Conservation (phyloP, 192 early-diverging fungal genomes). For the Podila epicladia region DNA sequence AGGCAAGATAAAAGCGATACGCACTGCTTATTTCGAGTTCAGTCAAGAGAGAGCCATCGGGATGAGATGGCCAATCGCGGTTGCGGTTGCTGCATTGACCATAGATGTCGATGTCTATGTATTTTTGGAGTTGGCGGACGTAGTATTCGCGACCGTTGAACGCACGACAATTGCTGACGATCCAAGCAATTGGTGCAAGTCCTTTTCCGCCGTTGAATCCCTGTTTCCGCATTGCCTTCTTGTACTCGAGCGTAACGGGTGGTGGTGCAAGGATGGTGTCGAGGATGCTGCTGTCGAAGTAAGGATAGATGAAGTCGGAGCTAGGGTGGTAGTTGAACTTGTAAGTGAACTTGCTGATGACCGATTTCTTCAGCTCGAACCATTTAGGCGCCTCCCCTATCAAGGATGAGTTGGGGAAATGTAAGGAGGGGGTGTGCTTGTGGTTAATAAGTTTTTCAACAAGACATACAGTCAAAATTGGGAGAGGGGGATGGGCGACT, state of each 20-base stretch:
- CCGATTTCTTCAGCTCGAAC: neutral
- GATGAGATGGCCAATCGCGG: neutral
- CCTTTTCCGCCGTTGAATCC: neutral
- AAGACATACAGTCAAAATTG: no score
- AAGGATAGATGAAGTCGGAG: slow-evolving; percentile 20
- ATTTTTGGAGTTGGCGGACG: slow-evolving; percentile 16
- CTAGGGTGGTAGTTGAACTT: slow-evolving; percentile 9
- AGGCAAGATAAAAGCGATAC: slow-evolving; percentile 17
- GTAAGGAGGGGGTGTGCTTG: no score
- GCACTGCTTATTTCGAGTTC: neutral
- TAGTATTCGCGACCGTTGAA: slow-evolving; percentile 14
- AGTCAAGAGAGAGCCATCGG: neutral
- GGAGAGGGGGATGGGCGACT: no score
- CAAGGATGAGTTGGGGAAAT: no score
- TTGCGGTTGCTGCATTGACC: slow-evolving; percentile 11
- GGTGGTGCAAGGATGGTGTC: slow-evolving; percentile 3
- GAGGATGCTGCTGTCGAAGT: slow-evolving; percentile 3
- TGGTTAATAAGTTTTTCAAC: no score
- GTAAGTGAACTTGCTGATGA: slow-evolving; percentile 9
- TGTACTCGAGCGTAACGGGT: neutral
- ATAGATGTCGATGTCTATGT: slow-evolving; percentile 26
- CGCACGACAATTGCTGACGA: slow-evolving; percentile 11
- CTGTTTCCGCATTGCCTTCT: neutral
- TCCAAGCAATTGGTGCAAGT: slow-evolving; percentile 22
- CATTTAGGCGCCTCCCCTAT: slow-evolving; percentile 15